Percentiles rank a stretch among this genome's conserved stretches.
phyloP scores from a whole-genome alignment of 1,284 basidiomycete species.

The Tylopilus orsonianus region DNA sequence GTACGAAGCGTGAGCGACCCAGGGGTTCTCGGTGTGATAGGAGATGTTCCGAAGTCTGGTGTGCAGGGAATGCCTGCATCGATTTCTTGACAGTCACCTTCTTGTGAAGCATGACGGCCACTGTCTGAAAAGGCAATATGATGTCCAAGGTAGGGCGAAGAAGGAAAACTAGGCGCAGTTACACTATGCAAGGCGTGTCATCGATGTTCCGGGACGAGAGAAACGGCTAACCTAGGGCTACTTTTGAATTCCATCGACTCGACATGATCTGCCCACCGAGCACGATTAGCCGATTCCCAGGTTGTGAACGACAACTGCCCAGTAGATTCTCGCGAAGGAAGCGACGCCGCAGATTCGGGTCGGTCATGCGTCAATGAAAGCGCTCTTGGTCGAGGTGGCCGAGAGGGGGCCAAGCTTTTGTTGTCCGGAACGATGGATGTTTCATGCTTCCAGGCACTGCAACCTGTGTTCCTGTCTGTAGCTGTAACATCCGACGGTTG shows the following conservation, averaged over 20 bases:
- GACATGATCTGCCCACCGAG: slow-evolving; percentile 22
- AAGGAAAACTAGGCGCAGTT: slow-evolving; percentile 6
- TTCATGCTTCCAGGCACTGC: slow-evolving; percentile 19
- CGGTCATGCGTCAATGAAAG: slow-evolving; percentile 30
- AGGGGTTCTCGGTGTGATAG: slow-evolving; percentile 50
- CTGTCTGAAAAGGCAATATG: slow-evolving; percentile 14
- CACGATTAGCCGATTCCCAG: slow-evolving; percentile 29
- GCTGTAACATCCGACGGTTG: slow-evolving; percentile 1
- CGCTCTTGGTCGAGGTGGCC: slow-evolving; percentile 27
- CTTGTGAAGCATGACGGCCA: slow-evolving; percentile 8
- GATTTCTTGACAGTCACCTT: slow-evolving; percentile 34
- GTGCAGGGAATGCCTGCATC: slow-evolving; percentile 43
- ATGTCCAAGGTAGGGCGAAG: slow-evolving; percentile 17
- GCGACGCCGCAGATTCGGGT: slow-evolving; percentile 20
- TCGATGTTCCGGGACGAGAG: not conserved
- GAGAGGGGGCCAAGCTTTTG: slow-evolving; percentile 6
- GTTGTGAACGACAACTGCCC: slow-evolving; percentile 29
- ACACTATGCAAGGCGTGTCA: slow-evolving; percentile 17
- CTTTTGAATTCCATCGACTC: slow-evolving; percentile 16
- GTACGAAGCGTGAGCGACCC: slow-evolving; percentile 46
- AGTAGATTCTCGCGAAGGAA: slow-evolving; percentile 33
- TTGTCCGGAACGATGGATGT: not conserved
- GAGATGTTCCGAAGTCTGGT: slow-evolving; percentile 47
- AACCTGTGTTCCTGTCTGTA: slow-evolving; percentile 1
- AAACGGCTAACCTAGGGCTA: slow-evolving; percentile 16